These are phyloP conservation scores for Podospora conica DNA, from an alignment of 495 filamentous ascomycete genomes.

Conservation along the genomic window DNA sequence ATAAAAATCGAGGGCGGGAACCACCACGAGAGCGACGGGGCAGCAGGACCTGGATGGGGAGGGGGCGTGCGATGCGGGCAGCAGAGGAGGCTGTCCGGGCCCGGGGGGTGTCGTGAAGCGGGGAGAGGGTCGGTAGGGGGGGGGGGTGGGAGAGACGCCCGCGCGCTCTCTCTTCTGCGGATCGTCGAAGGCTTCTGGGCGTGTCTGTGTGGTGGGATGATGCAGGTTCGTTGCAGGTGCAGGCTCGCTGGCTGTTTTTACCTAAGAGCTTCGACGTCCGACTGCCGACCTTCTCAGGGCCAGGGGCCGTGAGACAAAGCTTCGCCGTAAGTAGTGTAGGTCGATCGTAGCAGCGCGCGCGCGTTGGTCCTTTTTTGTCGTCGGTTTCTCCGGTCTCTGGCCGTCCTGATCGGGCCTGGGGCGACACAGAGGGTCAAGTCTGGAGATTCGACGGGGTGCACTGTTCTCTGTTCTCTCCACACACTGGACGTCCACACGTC, in stretches of 20 bases:
- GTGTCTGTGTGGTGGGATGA: conserved; percentile 22
- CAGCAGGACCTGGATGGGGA: conserved; percentile 1
- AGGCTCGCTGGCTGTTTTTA: conserved; percentile 16
- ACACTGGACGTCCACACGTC: no score
- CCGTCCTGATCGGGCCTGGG: conserved; percentile 3
- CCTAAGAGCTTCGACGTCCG: conserved; percentile 22
- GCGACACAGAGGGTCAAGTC: background rate
- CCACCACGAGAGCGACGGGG: background rate
- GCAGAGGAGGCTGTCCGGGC: background rate
- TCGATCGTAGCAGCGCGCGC: background rate
- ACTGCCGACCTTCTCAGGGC: conserved; percentile 18
- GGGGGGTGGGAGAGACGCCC: conserved; percentile 11
- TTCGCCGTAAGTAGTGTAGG: background rate
- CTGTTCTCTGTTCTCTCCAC: background rate
- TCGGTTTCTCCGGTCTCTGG: background rate
- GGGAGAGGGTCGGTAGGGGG: conserved; percentile 1
- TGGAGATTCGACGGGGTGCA: conserved; percentile 9
- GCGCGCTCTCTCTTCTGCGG: conserved; percentile 20
- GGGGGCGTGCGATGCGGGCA: background rate
- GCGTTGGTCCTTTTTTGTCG: background rate
- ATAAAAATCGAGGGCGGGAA: conserved; percentile 18
- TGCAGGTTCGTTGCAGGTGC: conserved; percentile 25
- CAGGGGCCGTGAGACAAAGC: conserved; percentile 6
- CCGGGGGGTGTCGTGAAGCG: conserved; percentile 5
- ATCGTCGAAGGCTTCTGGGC: conserved; percentile 21